Conservation (phyloP, 495 filamentous ascomycete species). For the Aspergillus cristatus region DNA sequence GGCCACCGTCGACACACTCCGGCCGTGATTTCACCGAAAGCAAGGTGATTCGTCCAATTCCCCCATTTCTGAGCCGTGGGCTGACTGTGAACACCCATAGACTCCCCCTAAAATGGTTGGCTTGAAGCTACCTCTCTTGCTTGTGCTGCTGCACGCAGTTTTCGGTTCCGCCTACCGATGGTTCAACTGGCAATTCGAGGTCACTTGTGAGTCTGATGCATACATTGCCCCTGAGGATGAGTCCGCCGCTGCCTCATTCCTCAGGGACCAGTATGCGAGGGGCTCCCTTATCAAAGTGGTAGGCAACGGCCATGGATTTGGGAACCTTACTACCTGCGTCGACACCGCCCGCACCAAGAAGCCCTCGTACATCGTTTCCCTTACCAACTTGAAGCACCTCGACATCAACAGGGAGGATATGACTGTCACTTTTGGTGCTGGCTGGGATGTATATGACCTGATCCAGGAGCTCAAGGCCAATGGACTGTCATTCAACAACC, state of each 20-base stretch:
- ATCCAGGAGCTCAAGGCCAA: conserved; percentile 6
- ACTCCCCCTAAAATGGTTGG: conserved; percentile 1
- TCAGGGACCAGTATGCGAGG: conserved; percentile 8
- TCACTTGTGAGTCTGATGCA: conserved; percentile 8
- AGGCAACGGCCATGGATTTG: conserved; percentile 14
- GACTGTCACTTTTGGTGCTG: conserved; percentile 10
- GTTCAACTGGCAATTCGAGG: conserved; percentile 13
- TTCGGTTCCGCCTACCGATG: conserved; percentile 8
- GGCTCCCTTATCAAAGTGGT: conserved; percentile 8
- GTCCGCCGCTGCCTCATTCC: conserved; percentile 2
- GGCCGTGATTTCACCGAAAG: no score
- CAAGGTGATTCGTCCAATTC: no score
- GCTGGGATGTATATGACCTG: conserved; percentile 11
- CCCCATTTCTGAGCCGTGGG: no score
- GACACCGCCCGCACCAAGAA: conserved; percentile 4
- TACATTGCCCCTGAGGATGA: conserved; percentile 7
- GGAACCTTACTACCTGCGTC: conserved; percentile 10
- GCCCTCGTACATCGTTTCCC: conserved; percentile 6
- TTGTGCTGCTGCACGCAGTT: conserved; percentile 2
- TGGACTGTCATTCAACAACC: conserved; percentile 6
- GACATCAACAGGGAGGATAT: conserved; percentile 4
- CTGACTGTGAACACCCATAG: no score
- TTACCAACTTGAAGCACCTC: conserved; percentile 9
- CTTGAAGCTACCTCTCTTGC: conserved; percentile 1
- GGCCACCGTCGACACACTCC: no score